These are phyloP conservation scores for Blastobotrys parvus DNA, from an alignment of 805 yeast genomes.

Conservation along the genomic window DNA sequence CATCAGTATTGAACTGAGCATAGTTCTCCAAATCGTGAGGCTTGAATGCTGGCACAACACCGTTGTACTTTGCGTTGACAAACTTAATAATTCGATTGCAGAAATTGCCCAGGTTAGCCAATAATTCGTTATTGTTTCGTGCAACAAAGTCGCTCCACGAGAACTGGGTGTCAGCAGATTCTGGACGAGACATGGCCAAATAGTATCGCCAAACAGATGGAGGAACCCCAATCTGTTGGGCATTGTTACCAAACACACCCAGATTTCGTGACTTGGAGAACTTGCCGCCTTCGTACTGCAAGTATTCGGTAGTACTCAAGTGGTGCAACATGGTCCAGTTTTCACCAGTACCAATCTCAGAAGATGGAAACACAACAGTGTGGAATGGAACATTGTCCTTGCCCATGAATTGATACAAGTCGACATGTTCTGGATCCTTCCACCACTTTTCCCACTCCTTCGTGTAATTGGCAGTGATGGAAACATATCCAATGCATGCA, in stretches of 20 bases:
- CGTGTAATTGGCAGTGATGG: conserved; percentile 91
- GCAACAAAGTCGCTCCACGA: conserved; percentile 96
- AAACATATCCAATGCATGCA: conserved; percentile 93
- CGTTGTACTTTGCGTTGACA: conserved; percentile 81
- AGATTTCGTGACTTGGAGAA: conserved; percentile 96
- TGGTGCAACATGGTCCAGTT: conserved; percentile 88
- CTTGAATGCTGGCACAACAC: conserved; percentile 70
- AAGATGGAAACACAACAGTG: conserved; percentile 93
- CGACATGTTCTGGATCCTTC: conserved; percentile 83
- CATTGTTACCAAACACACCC: conserved; percentile 98
- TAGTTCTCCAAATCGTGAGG: conserved; percentile 38
- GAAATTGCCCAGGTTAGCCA: conserved; percentile 94
- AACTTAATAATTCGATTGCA: conserved; percentile 91
- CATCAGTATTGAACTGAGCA: conserved; percentile 38
- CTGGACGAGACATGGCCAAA: conserved; percentile 88
- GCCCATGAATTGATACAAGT: conserved; percentile 96
- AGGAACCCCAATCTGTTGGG: conserved; percentile 83
- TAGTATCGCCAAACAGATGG: conserved; percentile 98
- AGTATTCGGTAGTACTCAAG: conserved; percentile 88
- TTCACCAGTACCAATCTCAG: conserved; percentile 82
- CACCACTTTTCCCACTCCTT: conserved; percentile 86
- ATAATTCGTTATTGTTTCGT: conserved; percentile 84
- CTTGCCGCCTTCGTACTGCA: conserved; percentile 97
- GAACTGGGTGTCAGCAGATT: conserved; percentile 90
- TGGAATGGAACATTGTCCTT: conserved; percentile 99